These are phyloP conservation scores for Pyrenula massariospora DNA, from an alignment of 495 filamentous ascomycete genomes.

Conservation along the genomic window DNA sequence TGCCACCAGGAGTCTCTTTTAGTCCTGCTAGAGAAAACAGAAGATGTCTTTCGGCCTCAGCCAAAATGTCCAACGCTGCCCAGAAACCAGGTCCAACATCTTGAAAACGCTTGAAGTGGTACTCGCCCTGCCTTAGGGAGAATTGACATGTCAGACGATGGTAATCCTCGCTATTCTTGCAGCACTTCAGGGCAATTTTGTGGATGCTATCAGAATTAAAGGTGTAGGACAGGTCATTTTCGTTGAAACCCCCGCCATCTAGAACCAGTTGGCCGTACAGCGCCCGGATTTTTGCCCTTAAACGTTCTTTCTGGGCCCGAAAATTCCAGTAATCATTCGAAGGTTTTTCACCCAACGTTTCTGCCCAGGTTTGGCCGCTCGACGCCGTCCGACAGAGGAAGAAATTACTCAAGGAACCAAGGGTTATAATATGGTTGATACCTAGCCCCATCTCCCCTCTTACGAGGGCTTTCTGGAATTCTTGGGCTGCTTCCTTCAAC, in stretches of 20 bases:
- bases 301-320: neutral
- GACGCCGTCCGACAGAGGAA: neutral
- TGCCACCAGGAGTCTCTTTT: neutral
- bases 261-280: neutral
- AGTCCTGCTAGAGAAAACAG: neutral
- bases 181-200: neutral
- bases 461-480: neutral
- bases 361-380: neutral
- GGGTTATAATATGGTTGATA: neutral
- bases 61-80: neutral
- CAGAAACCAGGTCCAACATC: neutral
- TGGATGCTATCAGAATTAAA: neutral
- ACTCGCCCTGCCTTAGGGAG: neutral
- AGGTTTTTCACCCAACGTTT: neutral
- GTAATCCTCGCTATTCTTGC: neutral
- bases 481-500: neutral
- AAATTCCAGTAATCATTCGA: neutral
- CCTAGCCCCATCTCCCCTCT: neutral
- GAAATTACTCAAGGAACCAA: neutral
- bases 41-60: neutral
- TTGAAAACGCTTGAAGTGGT: neutral
- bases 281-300: neutral
- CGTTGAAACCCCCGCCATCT: neutral
- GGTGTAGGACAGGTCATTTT: neutral
- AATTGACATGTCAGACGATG: neutral